A percentile compares a stretch with the other conserved stretches of the same genome.
These are phyloP conservation scores for Oxalis stricta DNA, from an alignment of 441 rosid species.

Conservation along the genomic window DNA sequence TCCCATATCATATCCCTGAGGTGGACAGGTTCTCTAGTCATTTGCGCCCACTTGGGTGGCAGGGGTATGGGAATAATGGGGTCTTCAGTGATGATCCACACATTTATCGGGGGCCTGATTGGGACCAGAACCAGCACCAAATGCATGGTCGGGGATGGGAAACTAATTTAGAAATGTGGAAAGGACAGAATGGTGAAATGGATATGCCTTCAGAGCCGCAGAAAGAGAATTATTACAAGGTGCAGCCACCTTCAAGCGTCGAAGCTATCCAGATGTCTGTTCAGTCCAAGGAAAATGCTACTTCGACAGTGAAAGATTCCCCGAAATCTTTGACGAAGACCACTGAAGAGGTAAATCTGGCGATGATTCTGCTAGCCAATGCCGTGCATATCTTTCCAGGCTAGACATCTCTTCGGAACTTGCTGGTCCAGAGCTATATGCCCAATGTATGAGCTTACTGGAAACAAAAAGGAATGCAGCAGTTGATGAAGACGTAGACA, in stretches of 20 bases:
- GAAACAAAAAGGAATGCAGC: conserved; percentile 21
- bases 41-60: conserved; percentile 95
- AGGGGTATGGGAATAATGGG: conserved; percentile 60
- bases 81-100: conserved; percentile 78
- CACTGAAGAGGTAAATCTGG: conserved; percentile 17
- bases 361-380: conserved; percentile 16
- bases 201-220: conserved; percentile 42
- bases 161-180: conserved; percentile 58
- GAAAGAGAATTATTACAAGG: conserved; percentile 43
- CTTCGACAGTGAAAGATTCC: conserved; percentile 31
- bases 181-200: conserved; percentile 63
- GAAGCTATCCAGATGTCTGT: conserved; percentile 29
- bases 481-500: conserved; percentile 32
- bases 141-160: conserved; percentile 75
- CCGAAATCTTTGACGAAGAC: conserved; percentile 21
- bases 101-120: conserved; percentile 56
- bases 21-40: conserved; percentile 76
- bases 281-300: conserved; percentile 21
- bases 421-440: conserved; percentile 47
- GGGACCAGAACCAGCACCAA: conserved; percentile 75
- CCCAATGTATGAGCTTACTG: conserved; percentile 31
- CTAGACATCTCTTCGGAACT: conserved; percentile 79
- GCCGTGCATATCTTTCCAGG: conserved; percentile 56
- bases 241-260: conserved; percentile 30
- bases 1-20: conserved; percentile 69